Percentiles rank a stretch among this genome's conserved stretches.
phyloP scores from a whole-genome alignment of 139 green algal genomes.

The Chlamydomonas sphaeroides region DNA sequence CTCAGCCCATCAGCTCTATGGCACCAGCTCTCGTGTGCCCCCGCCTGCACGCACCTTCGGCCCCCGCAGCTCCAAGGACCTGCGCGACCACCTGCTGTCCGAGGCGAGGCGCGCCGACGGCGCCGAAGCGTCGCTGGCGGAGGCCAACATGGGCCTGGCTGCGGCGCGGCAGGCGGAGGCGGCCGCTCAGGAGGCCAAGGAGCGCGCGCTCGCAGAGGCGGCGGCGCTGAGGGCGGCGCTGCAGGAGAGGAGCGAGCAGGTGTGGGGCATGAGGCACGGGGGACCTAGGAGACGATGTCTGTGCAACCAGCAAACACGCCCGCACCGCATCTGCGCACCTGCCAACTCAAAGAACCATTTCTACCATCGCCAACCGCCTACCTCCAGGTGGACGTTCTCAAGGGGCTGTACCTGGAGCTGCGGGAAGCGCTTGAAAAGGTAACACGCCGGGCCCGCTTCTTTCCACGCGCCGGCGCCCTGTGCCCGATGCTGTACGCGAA shows the following conservation, averaged over 20 bases:
- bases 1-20: no score
- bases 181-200: background rate
- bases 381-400: slow-evolving; percentile 29
- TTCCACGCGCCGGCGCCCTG: no score
- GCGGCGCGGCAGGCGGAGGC: slow-evolving; percentile 8
- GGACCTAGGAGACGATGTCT: no score
- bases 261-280: no score
- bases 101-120: slow-evolving; percentile 43
- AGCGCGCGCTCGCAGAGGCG: slow-evolving; percentile 32
- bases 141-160: background rate
- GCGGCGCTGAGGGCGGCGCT: slow-evolving; percentile 38
- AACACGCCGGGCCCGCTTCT: no score
- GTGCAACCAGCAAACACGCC: no score
- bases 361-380: no score
- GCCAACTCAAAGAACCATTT: no score
- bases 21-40: no score
- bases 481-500: no score
- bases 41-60: no score
- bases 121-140: slow-evolving; percentile 22
- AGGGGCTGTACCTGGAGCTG: slow-evolving; percentile 42
- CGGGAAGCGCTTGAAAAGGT: slow-evolving; percentile 25
- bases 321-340: no score
- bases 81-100: slow-evolving; percentile 38
- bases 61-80: slow-evolving; percentile 45
- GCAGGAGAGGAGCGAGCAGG: slow-evolving; percentile 48